Conservation (phyloP, 2,329 filamentous ascomycete species). For the Chrysosporium keratinophilum region DNA sequence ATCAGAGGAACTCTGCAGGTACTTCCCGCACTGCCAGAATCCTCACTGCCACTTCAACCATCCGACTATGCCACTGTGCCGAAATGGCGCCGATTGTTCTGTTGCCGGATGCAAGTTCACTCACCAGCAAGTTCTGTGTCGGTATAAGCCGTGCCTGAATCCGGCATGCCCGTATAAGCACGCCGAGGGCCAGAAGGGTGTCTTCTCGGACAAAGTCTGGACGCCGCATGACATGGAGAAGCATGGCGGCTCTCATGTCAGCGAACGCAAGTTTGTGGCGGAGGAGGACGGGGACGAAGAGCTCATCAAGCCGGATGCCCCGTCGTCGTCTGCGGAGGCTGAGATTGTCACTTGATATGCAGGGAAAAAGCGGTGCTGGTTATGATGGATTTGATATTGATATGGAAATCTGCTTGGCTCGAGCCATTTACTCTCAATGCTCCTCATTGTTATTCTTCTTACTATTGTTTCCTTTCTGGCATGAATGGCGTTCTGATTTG, state of each 20-base stretch:
- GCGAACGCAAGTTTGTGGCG: conserved; percentile 71
- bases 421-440: neutral
- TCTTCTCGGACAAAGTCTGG: conserved; percentile 86
- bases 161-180: conserved; percentile 82
- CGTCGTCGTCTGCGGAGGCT: conserved; percentile 7
- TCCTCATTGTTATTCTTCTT: conserved; percentile 2
- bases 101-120: conserved; percentile 78
- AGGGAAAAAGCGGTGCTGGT: neutral
- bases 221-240: conserved; percentile 47
- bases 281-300: conserved; percentile 56
- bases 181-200: conserved; percentile 76
- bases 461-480: conserved; percentile 6
- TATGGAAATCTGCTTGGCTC: too few species aligned
- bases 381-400: neutral
- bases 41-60: conserved; percentile 80
- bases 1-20: conserved; percentile 76
- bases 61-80: conserved; percentile 73
- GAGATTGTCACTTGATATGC: conserved; percentile 14
- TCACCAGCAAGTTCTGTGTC: conserved; percentile 75
- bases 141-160: conserved; percentile 84
- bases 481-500: conserved; percentile 13
- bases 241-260: conserved; percentile 55
- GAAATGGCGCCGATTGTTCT: conserved; percentile 82
- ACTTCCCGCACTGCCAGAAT: conserved; percentile 86
- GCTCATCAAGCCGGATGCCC: conserved; percentile 55